Base-by-base conservation (phyloP, 176 grass and related monocot genomes). In the Hordeum marinum region DNA sequence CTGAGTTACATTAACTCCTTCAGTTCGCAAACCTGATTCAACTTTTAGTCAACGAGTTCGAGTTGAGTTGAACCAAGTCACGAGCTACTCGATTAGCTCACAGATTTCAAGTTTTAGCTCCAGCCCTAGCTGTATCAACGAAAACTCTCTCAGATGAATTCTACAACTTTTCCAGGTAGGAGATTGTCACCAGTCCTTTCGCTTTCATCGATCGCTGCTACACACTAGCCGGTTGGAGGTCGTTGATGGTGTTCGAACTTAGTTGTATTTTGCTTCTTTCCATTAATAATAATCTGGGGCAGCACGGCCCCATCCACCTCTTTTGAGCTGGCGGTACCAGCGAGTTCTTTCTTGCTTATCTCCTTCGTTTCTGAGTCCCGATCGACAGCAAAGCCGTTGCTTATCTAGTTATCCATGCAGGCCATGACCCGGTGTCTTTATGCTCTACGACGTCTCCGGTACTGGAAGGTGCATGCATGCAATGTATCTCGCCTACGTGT, bases 291-390 rank as follows among this genome's bases (percentile, higher is more conserved):
- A 50, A 20, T 50, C 71, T 43, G 46, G 14, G 72, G 25, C 8
- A 15, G 25, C 72, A 31, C 4, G 8, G 25, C 5, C 23, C 75
- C 32, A 57, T 27, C 0, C 26, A 8, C 50, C 20, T 73, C 45
- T 79, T 81, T 77, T 86, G 83, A 82, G 83, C 41, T 85, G 88
- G 83, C 70, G 14, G 9, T 4, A 46, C 6, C 18, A 32, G 21
- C 31, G 35, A 9, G 46, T 76, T 70, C 46, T 13, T 0, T 26
- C 36, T 39, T 7, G 63, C 77, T 81, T 88, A 84, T 76, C 83
- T 54, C 31, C 11, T 61, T 72, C 17, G 27, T 18, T 74, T 68
- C 41, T 80, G 80, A 69, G 54, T 60, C 61, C 12, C 8, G 35
- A 35, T 48, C 61, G 46, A 20, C 34, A 29, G 57, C 69, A 72